phyloP scores from a whole-genome alignment of 352 stramenopile species.

The Globisporangium echinulatum region DNA sequence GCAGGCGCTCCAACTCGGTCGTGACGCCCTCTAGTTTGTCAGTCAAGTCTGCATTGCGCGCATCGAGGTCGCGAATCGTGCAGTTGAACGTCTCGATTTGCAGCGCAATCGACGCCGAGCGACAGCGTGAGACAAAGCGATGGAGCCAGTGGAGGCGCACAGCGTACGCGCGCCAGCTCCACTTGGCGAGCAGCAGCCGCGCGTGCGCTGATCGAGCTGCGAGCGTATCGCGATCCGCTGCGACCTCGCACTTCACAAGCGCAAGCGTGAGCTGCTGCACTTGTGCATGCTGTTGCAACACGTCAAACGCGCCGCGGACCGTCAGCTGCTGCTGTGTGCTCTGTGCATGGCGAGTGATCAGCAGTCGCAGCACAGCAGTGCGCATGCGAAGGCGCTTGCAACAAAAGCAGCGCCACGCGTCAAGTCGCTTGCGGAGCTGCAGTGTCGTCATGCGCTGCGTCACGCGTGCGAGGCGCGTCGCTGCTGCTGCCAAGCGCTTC shows the following conservation, averaged over 20 bases:
- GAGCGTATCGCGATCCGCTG: neutral
- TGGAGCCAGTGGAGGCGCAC: constrained; percentile 23
- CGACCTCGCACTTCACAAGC: neutral
- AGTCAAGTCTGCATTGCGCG: neutral
- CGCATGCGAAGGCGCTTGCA: neutral
- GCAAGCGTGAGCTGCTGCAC: neutral
- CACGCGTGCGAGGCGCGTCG: neutral
- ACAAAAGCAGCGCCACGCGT: constrained; percentile 5
- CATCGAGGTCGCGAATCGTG: constrained; percentile 2
- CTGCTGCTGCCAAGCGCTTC: constrained; percentile 13
- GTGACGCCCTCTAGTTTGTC: neutral
- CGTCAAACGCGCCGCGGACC: constrained; percentile 5
- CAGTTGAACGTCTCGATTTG: neutral
- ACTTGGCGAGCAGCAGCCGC: constrained; percentile 25
- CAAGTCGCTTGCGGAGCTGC: neutral
- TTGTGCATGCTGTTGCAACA: neutral
- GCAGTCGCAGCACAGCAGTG: constrained; percentile 5
- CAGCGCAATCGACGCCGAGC: neutral
- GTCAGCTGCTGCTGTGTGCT: neutral
- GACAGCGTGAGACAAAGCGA: constrained; percentile 27
- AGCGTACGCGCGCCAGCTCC: constrained; percentile 48
- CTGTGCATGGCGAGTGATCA: neutral
- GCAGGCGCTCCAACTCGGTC: neutral
- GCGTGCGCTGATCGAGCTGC: neutral
- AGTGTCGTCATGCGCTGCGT: constrained; percentile 3